Conservation (phyloP, 2,329 filamentous ascomycete species). For the Colletotrichum coccodes region DNA sequence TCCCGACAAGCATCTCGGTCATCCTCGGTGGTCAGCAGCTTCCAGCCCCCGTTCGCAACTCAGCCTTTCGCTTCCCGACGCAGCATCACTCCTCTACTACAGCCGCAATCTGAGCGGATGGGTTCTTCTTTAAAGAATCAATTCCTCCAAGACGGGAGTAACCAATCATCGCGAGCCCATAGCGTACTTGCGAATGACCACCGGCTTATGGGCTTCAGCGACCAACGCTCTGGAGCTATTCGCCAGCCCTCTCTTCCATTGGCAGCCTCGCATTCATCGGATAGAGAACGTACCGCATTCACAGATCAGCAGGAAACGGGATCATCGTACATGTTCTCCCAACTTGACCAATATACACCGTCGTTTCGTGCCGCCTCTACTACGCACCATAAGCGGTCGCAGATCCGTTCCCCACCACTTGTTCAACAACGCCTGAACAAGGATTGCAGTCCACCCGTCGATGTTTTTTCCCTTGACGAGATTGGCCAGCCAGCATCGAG, state of each 20-base stretch:
- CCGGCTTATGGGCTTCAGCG: neutral
- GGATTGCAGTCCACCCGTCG: neutral
- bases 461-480: neutral
- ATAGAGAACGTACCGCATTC: neutral
- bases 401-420: neutral
- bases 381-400: neutral
- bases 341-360: neutral
- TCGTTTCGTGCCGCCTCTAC: neutral
- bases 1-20: neutral
- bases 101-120: neutral
- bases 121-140: neutral
- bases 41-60: neutral
- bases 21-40: neutral
- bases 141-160: neutral
- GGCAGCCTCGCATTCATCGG: neutral
- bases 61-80: neutral
- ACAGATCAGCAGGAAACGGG: neutral
- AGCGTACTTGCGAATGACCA: neutral
- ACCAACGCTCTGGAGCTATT: neutral
- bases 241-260: neutral
- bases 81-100: neutral
- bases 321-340: neutral
- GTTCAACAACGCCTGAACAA: neutral
- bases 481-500: neutral
- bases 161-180: neutral